Percentiles rank a stretch among this genome's conserved stretches.
Conservation (phyloP, 345 rosid species). For the Citrus reticulata region DNA sequence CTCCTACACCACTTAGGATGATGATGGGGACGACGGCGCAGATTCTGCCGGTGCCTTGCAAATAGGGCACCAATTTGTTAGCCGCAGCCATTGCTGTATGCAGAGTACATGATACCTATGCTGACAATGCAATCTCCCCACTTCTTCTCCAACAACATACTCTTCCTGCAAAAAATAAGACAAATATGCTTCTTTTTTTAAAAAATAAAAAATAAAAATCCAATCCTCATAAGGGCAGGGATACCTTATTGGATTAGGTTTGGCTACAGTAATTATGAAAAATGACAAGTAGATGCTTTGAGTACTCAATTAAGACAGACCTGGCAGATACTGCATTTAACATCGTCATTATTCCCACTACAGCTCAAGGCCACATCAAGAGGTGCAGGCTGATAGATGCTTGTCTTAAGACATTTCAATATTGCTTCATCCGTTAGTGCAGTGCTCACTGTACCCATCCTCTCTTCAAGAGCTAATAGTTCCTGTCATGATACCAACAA, state of each 20-base stretch:
- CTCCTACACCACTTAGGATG: constrained; percentile 18
- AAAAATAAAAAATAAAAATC: background rate
- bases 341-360: constrained; percentile 40
- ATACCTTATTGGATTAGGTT: background rate
- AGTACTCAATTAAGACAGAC: constrained; percentile 27
- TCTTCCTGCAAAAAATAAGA: constrained; percentile 65
- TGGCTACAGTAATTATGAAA: background rate
- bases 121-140: constrained; percentile 75
- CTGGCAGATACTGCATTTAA: constrained; percentile 95
- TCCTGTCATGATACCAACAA: constrained; percentile 48
- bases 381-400: constrained; percentile 40
- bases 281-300: background rate
- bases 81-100: constrained; percentile 76
- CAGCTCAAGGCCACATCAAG: constrained; percentile 19
- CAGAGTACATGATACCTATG: constrained; percentile 68
- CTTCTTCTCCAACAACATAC: constrained; percentile 64
- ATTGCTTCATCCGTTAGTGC: constrained; percentile 85
- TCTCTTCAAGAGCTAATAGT: constrained; percentile 89
- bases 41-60: constrained; percentile 70
- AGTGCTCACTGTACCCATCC: constrained; percentile 94
- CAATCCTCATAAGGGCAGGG: background rate
- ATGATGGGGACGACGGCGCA: constrained; percentile 19
- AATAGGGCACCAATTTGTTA: constrained; percentile 95
- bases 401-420: constrained; percentile 57
- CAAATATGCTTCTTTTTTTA: background rate